Conservation (phyloP, 78 protist species). For the slime mould (Dictyostelium discoideum) region dicty_2.7 NC_007089.4:4633001-4633500, state of each 20-base stretch:
- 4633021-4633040: background rate
- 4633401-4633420: conserved; percentile 7
- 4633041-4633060: background rate
- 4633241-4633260: conserved; percentile 51
- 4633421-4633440: conserved; percentile 3
- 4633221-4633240: conserved; percentile 38
- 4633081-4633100: background rate
- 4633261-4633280: conserved; percentile 67
- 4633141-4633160: background rate
- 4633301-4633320: conserved; percentile 12
- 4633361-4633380: background rate
- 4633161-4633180: conserved; percentile 12
- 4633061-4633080: background rate
- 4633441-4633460: conserved; percentile 7
- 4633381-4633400: background rate
- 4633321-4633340: background rate
- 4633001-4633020: background rate
- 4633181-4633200: background rate
- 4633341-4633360: conserved; percentile 6
- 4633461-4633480: conserved; percentile 47
- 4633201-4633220: conserved; percentile 47
- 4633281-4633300: conserved; percentile 75
- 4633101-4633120: background rate
- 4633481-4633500: background rate
- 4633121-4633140: background rate